Base-by-base conservation (phyloP, 805 yeast genomes). In the Hyphopichia homilentoma region DNA sequence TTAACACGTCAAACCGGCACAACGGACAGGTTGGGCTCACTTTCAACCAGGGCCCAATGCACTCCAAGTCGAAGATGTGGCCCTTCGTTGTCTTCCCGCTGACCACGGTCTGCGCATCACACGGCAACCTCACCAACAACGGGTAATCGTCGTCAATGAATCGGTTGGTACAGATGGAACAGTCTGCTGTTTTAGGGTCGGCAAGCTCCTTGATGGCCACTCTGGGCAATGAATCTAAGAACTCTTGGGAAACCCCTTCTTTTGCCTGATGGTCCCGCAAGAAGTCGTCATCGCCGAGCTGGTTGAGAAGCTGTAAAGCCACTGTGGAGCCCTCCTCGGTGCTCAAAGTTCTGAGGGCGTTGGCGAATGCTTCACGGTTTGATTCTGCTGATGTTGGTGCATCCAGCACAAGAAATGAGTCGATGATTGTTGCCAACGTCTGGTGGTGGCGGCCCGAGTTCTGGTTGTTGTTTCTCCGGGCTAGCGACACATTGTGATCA, bases 41-140 rank as follows among this genome's bases (percentile, higher is more conserved):
- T 41, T 77, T 75, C 32, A 90, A 65, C 97, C 97, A 89, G 0
- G 95, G 93, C 0, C 83, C 81, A 23, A 90, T 79, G 54, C 97
- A 89, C 44, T 90, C 97, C 42, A 88, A 65, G 52, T 89, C 97
- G 57, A 84, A 89, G 25, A 70, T 70, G 55, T 89, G 97, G 22
- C 65, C 70, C 28, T 50, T 59, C 11, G 51, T 34, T 21, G 49
- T 38, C 25, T 30, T 41, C 16, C 48, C 51, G 11, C 47, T 43
- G 3, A 29, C 38, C 11, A 37, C 39, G 6, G 22, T 27, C 30
- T 55, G 57, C 6, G 60, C 52, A 24, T 69, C 66, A 57, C 97
- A 89, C 5, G 82, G 81, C 16, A 89, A 65, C 44, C 72, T 65
- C 12, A 87, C 96, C 8, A 89, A 78, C 29, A 89, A 61, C 2